Evolutionary conservation across 495 filamentous ascomycete species (phyloP).

Genomic region (Collariella sp.): DNA sequence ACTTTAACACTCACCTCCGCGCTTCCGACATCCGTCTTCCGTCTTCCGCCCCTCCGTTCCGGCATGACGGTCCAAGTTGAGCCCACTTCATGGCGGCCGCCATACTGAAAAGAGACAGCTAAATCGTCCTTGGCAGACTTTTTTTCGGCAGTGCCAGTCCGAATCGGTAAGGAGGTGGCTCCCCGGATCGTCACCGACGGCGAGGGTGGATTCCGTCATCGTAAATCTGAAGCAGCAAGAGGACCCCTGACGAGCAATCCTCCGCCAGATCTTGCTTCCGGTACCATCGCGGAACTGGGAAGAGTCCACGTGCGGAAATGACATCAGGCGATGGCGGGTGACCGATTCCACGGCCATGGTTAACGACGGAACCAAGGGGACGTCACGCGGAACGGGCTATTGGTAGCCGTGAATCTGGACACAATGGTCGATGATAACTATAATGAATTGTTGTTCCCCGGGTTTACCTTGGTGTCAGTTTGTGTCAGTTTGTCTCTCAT

Average conservation of each 20-base stretch:
- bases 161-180: background rate
- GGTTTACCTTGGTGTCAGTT: background rate
- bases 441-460: background rate
- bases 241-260: too few relatives aligned
- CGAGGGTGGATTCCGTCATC: background rate
- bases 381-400: constrained; percentile 2
- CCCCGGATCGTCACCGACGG: background rate
- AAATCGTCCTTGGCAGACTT: background rate
- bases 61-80: background rate
- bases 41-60: constrained; percentile 18
- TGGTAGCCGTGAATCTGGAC: background rate
- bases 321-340: constrained; percentile 5
- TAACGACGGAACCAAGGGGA: background rate
- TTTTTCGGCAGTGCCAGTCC: background rate
- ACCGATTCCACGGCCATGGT: background rate
- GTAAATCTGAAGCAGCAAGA: background rate
- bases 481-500: too few relatives aligned
- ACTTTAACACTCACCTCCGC: background rate
- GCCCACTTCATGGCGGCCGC: background rate
- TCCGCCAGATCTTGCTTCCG: background rate
- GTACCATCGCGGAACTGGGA: too few relatives aligned
- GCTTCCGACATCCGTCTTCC: constrained; percentile 20
- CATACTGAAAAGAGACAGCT: background rate
- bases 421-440: background rate
- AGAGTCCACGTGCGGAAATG: background rate